A percentile compares a stretch with the other conserved stretches of the same genome.
Conservation (phyloP, 2,329 filamentous ascomycete genomes). For the Sporothrix luriei region DNA sequence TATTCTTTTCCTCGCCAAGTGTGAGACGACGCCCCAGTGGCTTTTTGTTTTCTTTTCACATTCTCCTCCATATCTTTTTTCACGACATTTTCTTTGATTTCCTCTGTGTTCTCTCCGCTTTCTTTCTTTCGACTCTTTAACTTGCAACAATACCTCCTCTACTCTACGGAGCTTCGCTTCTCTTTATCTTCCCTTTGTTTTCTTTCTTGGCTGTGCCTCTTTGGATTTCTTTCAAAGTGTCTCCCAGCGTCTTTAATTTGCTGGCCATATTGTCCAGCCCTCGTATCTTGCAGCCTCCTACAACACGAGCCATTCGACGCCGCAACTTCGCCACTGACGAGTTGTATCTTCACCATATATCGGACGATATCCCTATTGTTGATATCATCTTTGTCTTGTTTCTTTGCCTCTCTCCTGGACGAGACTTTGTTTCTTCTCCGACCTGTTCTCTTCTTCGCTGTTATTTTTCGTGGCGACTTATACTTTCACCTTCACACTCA, state of each 20-base stretch:
- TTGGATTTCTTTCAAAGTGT: neutral
- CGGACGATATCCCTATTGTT: constrained; percentile 8
- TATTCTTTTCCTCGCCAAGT: constrained; percentile 27
- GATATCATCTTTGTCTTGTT: neutral
- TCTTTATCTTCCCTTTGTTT: neutral
- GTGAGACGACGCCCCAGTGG: constrained; percentile 32
- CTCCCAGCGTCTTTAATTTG: neutral
- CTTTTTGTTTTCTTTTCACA: constrained; percentile 32
- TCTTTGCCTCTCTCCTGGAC: neutral
- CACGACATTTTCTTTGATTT: constrained; percentile 24
- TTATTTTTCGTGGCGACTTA: neutral
- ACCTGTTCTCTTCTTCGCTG: neutral
- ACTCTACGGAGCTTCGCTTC: neutral
- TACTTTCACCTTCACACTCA: neutral
- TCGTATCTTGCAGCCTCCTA: constrained; percentile 4
- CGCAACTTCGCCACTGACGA: constrained; percentile 7
- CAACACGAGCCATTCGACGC: constrained; percentile 8
- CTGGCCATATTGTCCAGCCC: constrained; percentile 1
- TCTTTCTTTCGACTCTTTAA: constrained; percentile 17
- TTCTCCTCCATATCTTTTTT: constrained; percentile 35
- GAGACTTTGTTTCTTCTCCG: constrained; percentile 31
- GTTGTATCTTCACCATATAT: neutral
- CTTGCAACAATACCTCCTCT: neutral
- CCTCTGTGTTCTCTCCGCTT: constrained; percentile 31
- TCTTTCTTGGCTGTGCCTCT: constrained; percentile 29